phyloP scores from a whole-genome alignment of 352 stramenopile species.

The Albugo candida region DNA sequence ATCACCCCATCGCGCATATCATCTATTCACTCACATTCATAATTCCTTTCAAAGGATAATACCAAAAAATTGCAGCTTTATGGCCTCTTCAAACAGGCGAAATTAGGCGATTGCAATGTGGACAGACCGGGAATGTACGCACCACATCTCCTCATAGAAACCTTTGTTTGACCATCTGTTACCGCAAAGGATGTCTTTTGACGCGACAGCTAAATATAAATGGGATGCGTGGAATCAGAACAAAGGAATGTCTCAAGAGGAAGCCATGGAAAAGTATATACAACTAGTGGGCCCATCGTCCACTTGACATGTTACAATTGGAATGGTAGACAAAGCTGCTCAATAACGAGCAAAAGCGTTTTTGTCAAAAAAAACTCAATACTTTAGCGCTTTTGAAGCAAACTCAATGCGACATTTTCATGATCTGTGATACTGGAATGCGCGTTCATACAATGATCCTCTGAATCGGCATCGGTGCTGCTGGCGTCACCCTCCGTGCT shows the following conservation, averaged over 20 bases:
- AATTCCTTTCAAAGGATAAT: slow-evolving; percentile 23
- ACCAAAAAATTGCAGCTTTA: slow-evolving; percentile 81
- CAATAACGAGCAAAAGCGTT: too few species aligned
- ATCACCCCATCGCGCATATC: background rate
- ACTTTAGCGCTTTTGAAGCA: too few species aligned
- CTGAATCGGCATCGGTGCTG: too few species aligned
- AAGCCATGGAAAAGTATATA: slow-evolving; percentile 80
- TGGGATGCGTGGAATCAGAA: slow-evolving; percentile 75
- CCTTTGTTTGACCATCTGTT: background rate
- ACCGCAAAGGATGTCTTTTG: slow-evolving; percentile 14
- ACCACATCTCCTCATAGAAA: background rate
- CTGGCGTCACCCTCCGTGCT: too few species aligned
- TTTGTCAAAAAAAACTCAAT: too few species aligned
- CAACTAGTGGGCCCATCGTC: slow-evolving; percentile 41
- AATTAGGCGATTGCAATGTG: slow-evolving; percentile 69
- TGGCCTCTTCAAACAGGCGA: slow-evolving; percentile 83
- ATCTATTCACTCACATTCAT: background rate
- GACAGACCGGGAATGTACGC: slow-evolving; percentile 44
- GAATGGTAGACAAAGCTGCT: too few species aligned
- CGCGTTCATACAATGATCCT: too few species aligned
- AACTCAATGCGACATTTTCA: too few species aligned
- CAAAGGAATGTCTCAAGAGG: slow-evolving; percentile 61
- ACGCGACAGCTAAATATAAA: slow-evolving; percentile 76
- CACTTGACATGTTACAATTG: too few species aligned
- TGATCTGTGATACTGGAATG: too few species aligned